phyloP scores from a whole-genome alignment of 2,329 filamentous ascomycete species.

The Trichophyton rubrum region DNA sequence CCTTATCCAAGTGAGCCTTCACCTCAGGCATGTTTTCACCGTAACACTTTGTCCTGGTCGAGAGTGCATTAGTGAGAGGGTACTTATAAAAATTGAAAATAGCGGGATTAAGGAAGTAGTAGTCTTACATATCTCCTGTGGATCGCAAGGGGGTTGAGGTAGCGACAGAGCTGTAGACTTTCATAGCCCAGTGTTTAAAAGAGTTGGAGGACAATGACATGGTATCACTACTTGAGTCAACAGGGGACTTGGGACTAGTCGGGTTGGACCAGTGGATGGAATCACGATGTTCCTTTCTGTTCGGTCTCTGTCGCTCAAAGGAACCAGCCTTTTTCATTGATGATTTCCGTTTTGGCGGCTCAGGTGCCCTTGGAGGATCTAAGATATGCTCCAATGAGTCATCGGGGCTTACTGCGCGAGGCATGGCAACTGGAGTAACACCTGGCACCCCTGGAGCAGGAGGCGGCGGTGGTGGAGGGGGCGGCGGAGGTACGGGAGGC shows the following conservation, averaged over 20 bases:
- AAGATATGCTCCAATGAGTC: slow-evolving; percentile 4
- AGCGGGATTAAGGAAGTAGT: background rate
- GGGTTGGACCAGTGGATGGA: background rate
- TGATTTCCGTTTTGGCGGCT: background rate
- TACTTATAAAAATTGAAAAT: too few relatives aligned
- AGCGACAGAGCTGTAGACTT: slow-evolving; percentile 24
- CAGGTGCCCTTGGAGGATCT: background rate
- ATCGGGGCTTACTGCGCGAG: background rate
- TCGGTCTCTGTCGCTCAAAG: slow-evolving; percentile 11
- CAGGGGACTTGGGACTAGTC: background rate
- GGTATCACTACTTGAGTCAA: background rate
- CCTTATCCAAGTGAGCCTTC: slow-evolving; percentile 23
- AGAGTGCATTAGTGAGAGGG: background rate
- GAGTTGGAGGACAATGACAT: slow-evolving; percentile 20
- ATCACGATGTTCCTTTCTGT: background rate
- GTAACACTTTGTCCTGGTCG: slow-evolving; percentile 25
- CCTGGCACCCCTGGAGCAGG: background rate
- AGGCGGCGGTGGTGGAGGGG: background rate
- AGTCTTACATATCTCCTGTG: slow-evolving; percentile 22
- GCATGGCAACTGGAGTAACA: background rate
- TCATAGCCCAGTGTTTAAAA: slow-evolving; percentile 32
- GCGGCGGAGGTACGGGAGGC: background rate
- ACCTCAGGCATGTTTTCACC: slow-evolving; percentile 20
- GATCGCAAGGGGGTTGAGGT: slow-evolving; percentile 19
- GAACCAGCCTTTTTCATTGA: slow-evolving; percentile 2